Evolutionary conservation across 768 basidiomycete species (phyloP).

Genomic region (Kwoniella europaea): DNA sequence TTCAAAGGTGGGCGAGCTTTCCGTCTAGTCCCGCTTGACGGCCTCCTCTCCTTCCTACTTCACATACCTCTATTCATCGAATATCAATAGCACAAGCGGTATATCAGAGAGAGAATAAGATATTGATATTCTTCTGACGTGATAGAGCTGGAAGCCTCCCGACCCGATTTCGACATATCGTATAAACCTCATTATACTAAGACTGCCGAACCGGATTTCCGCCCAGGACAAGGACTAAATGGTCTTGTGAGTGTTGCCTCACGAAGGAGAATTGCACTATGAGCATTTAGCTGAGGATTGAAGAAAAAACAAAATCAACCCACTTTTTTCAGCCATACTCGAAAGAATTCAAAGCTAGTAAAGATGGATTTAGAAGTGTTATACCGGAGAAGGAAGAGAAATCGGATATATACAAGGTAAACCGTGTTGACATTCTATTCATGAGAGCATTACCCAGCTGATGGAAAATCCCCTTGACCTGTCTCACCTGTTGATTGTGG

Average conservation of each 20-base stretch:
- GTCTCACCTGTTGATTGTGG: too few species aligned
- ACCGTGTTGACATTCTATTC: background rate
- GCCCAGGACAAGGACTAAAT: slow-evolving; percentile 31
- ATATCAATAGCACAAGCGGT: background rate
- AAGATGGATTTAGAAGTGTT: slow-evolving; percentile 21
- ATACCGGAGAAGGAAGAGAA: slow-evolving; percentile 23
- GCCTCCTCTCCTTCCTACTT: too few species aligned
- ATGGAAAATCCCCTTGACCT: background rate
- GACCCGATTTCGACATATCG: slow-evolving; percentile 18
- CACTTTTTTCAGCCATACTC: slow-evolving; percentile 22
- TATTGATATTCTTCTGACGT: background rate
- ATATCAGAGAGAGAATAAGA: too few species aligned
- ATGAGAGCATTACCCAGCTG: background rate
- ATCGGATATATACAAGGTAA: slow-evolving; percentile 27
- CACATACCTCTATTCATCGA: too few species aligned
- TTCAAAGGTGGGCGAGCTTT: slow-evolving; percentile 17
- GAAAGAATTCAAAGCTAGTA: slow-evolving; percentile 12
- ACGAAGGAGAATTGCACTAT: background rate
- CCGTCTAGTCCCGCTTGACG: too few species aligned
- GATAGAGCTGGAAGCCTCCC: slow-evolving; percentile 33
- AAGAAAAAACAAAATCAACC: too few species aligned
- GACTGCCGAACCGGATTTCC: slow-evolving; percentile 29
- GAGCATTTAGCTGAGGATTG: background rate
- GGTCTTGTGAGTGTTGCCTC: slow-evolving; percentile 14
- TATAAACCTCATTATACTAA: slow-evolving; percentile 9